These are phyloP conservation scores for Macrolepiota albuminosa DNA, from an alignment of 768 basidiomycete species.

Conservation along the genomic window DNA sequence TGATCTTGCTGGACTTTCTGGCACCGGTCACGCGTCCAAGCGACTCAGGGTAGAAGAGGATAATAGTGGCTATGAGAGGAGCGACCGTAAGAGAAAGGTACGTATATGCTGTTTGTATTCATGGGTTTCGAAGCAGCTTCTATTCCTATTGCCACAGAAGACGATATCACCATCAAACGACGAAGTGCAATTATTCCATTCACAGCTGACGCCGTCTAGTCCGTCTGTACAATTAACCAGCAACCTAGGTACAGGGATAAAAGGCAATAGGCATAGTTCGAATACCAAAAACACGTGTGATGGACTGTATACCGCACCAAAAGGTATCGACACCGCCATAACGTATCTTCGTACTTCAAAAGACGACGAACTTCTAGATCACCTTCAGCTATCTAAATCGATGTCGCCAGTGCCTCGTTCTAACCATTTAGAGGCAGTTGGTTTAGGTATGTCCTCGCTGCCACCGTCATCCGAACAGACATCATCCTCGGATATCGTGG, in stretches of 20 bases:
- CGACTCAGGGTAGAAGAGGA: not conserved
- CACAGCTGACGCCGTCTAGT: not conserved
- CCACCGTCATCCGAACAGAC: constrained; percentile 12
- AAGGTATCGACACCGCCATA: not conserved
- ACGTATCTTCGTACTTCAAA: not conserved
- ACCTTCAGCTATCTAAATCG: not conserved
- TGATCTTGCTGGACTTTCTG: constrained; percentile 38
- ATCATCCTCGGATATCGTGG: constrained; percentile 1
- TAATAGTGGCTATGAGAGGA: not conserved
- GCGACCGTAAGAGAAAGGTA: constrained; percentile 3
- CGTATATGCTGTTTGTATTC: not conserved
- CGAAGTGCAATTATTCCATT: not conserved
- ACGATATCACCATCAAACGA: not conserved
- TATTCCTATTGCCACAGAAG: not conserved
- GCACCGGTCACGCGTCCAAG: not conserved
- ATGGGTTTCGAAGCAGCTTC: not conserved
- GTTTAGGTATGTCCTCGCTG: constrained; percentile 1
- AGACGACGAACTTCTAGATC: not conserved
- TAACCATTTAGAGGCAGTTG: not conserved
- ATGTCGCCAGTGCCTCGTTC: not conserved
- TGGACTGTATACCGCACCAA: not conserved
- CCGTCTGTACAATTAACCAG: not conserved
- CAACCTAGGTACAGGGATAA: not conserved
- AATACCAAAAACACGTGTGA: not conserved
- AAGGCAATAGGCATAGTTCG: not conserved